Evolutionary conservation across 2,329 filamentous ascomycete species (phyloP).

Genomic region (Alternaria incomplexa): DNA sequence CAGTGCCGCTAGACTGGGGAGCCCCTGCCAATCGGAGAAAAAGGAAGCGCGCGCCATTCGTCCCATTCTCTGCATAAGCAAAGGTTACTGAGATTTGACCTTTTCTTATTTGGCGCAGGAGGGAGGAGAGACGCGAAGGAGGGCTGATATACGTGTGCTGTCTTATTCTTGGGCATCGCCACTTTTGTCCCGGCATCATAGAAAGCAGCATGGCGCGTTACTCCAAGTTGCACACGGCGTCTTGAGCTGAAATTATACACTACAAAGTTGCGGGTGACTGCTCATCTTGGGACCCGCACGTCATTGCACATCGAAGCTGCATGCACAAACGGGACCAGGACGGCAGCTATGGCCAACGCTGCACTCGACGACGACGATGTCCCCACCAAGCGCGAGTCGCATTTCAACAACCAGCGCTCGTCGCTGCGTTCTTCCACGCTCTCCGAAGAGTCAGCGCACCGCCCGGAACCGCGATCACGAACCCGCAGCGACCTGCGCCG

Average conservation of each 20-base stretch:
- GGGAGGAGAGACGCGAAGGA: neutral
- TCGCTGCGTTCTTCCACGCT: constrained; percentile 28
- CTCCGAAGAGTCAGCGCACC: constrained; percentile 19
- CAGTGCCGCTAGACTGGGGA: neutral
- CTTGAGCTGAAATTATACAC: neutral
- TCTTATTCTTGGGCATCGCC: neutral
- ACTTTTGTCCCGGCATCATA: neutral
- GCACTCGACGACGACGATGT: constrained; percentile 27
- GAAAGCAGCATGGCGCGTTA: neutral
- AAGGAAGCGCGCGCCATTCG: neutral
- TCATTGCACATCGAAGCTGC: constrained; percentile 17
- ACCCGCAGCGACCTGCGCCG: constrained; percentile 16
- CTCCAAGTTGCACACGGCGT: neutral
- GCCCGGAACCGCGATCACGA: constrained; percentile 17
- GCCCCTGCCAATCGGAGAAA: constrained; percentile 13
- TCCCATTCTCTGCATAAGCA: neutral
- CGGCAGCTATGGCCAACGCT: constrained; percentile 26
- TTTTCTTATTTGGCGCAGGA: constrained; percentile 2
- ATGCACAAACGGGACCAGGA: constrained; percentile 4
- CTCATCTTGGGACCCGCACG: neutral
- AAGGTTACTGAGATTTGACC: neutral
- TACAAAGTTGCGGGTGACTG: neutral
- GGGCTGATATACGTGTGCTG: neutral
- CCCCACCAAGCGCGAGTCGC: constrained; percentile 30
- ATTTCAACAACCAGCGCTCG: constrained; percentile 47